Percentiles rank a stretch among this genome's conserved stretches.
Conservation (phyloP, 2,329 filamentous ascomycete genomes). For the Juglanconis sp. region DNA sequence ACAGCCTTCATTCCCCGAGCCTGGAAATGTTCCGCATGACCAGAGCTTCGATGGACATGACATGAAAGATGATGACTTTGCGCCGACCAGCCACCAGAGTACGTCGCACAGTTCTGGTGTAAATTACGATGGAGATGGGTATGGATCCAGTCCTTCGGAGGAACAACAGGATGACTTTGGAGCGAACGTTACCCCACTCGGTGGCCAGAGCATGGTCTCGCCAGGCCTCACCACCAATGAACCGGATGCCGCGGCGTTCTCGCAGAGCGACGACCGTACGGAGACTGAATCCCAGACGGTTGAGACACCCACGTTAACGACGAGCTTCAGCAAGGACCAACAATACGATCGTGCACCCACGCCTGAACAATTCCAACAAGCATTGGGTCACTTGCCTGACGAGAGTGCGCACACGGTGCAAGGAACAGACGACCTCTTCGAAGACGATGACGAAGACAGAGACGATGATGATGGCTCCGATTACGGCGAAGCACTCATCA, state of each 20-base stretch:
- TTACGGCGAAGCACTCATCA: conserved; percentile 7
- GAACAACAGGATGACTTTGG: background rate
- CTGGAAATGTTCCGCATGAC: background rate
- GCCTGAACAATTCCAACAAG: background rate
- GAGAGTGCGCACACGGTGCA: conserved; percentile 30
- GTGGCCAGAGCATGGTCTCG: background rate
- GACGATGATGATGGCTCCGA: conserved; percentile 6
- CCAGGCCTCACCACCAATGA: background rate
- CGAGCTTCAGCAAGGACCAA: background rate
- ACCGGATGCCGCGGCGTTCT: background rate
- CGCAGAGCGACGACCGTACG: background rate
- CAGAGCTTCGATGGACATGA: background rate
- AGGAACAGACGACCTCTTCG: conserved; percentile 33
- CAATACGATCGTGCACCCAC: background rate
- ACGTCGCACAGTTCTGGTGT: background rate
- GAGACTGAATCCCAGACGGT: background rate
- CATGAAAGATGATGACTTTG: background rate
- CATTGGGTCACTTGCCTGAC: conserved; percentile 12
- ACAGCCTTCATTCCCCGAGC: background rate
- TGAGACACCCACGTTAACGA: background rate
- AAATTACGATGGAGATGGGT: conserved; percentile 11
- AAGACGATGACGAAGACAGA: conserved; percentile 21
- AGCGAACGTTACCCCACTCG: background rate
- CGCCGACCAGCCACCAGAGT: background rate
- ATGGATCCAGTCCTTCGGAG: background rate